Evolutionary conservation across 352 stramenopile genomes (phyloP).

Genomic region (Lagenidium giganteum): DNA sequence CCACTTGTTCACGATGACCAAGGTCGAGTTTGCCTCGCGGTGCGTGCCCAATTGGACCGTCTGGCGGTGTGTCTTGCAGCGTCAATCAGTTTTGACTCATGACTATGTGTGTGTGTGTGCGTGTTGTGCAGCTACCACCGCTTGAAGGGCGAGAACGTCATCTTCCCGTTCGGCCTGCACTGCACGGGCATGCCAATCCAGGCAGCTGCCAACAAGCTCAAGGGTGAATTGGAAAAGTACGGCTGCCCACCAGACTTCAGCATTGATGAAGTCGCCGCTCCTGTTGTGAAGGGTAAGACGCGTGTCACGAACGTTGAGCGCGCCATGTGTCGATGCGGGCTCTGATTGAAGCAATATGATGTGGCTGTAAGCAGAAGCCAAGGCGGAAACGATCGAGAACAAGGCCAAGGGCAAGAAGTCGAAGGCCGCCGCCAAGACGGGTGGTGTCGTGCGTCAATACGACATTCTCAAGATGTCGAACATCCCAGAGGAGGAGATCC

Average conservation of each 20-base stretch:
- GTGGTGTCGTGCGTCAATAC: conserved; percentile 96
- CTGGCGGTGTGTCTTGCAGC: background rate
- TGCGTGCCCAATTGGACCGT: conserved; percentile 28
- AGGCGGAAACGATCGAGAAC: conserved; percentile 74
- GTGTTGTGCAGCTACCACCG: conserved; percentile 90
- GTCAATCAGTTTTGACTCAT: conserved; percentile 3
- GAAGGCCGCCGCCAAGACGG: conserved; percentile 98
- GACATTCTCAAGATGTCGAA: conserved; percentile 96
- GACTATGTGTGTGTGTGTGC: conserved; percentile 25
- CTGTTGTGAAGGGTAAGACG: conserved; percentile 19
- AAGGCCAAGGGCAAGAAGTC: conserved; percentile 96
- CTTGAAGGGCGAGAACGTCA: conserved; percentile 97
- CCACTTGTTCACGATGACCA: conserved; percentile 97
- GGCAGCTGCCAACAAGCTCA: conserved; percentile 99
- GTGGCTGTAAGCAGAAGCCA: conserved; percentile 44
- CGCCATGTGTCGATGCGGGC: background rate
- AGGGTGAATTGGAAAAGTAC: conserved; percentile 94
- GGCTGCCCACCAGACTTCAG: conserved; percentile 94
- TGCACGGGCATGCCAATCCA: conserved; percentile 99
- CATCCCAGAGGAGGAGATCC: conserved; percentile 93
- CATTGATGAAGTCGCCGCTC: conserved; percentile 34
- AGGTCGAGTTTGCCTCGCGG: conserved; percentile 92
- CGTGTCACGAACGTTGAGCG: too few relatives aligned
- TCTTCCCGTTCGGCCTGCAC: conserved; percentile 99
- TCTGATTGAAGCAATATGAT: too few relatives aligned